Conservation (phyloP, 345 rosid genomes). For the Populus deltoides region DNA sequence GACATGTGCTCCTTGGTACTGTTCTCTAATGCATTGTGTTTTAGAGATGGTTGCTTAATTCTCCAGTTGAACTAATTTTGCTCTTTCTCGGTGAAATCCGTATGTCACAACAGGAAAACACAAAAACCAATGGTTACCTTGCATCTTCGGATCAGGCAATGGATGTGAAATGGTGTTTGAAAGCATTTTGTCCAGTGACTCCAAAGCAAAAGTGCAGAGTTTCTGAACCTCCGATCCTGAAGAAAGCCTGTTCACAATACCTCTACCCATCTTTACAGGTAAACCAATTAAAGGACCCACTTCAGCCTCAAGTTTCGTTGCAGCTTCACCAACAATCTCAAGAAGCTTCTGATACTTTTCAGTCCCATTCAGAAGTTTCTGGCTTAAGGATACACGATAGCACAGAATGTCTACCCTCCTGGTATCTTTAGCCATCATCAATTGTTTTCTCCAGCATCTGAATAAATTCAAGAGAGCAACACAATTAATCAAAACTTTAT, state of each 20-base stretch:
- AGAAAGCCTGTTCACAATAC: conserved; percentile 82
- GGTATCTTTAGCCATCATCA: conserved; percentile 67
- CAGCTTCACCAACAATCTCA: conserved; percentile 67
- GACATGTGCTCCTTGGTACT: neutral
- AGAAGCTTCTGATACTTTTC: conserved; percentile 44
- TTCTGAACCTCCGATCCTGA: conserved; percentile 74
- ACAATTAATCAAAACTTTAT: neutral
- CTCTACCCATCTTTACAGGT: conserved; percentile 83
- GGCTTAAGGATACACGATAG: conserved; percentile 75
- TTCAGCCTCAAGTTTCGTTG: conserved; percentile 73
- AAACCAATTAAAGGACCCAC: conserved; percentile 80
- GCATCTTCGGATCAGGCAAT: conserved; percentile 18
- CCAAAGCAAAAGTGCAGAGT: conserved; percentile 64
- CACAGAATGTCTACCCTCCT: conserved; percentile 83
- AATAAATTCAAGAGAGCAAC: conserved; percentile 41
- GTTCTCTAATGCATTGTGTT: neutral
- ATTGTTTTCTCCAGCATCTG: conserved; percentile 87
- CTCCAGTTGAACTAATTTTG: neutral
- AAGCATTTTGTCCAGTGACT: conserved; percentile 53
- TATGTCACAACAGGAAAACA: neutral
- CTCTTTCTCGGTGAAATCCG: neutral
- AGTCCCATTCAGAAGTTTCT: conserved; percentile 69
- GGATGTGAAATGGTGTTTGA: conserved; percentile 23
- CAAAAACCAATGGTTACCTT: conserved; percentile 37
- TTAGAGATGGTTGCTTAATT: neutral